Conservation (phyloP, 257 asterid species). For the Anisodus acutangulus region DNA sequence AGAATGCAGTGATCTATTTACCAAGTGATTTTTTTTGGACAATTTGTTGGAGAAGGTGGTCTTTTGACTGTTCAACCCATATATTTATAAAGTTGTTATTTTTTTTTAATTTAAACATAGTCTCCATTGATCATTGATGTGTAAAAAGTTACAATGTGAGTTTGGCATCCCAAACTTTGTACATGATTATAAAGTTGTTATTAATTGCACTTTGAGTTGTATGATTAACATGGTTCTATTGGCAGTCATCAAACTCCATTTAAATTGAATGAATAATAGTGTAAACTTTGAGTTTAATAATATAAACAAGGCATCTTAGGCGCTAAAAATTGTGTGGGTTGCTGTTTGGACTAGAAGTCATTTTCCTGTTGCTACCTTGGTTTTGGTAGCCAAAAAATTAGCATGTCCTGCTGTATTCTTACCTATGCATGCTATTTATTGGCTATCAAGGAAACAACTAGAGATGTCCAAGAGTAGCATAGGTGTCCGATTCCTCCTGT, state of each 20-base stretch:
- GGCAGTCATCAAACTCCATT: conserved; percentile 16
- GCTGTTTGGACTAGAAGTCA: background rate
- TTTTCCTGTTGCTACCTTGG: background rate
- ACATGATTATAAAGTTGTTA: background rate
- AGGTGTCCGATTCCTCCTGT: no score
- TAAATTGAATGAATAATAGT: conserved; percentile 9
- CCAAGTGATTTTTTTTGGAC: background rate
- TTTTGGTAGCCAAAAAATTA: background rate
- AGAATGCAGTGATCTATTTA: background rate
- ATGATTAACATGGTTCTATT: conserved; percentile 3
- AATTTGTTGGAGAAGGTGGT: conserved; percentile 20
- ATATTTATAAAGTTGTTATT: background rate
- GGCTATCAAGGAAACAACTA: background rate
- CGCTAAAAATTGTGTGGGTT: background rate
- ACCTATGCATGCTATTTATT: conserved; percentile 1
- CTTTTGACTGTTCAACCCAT: background rate
- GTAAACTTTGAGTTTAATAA: conserved; percentile 9
- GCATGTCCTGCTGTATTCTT: background rate
- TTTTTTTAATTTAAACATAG: no score
- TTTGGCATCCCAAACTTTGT: no score
- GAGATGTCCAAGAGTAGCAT: background rate
- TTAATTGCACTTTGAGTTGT: conserved; percentile 18
- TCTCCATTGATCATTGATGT: no score
- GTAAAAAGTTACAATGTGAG: no score
- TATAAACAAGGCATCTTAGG: conserved; percentile 14